Percentiles rank a stretch among this genome's conserved stretches.
These are phyloP conservation scores for Cicer judaicum DNA, from an alignment of 306 rosid genomes.

Conservation along the genomic window DNA sequence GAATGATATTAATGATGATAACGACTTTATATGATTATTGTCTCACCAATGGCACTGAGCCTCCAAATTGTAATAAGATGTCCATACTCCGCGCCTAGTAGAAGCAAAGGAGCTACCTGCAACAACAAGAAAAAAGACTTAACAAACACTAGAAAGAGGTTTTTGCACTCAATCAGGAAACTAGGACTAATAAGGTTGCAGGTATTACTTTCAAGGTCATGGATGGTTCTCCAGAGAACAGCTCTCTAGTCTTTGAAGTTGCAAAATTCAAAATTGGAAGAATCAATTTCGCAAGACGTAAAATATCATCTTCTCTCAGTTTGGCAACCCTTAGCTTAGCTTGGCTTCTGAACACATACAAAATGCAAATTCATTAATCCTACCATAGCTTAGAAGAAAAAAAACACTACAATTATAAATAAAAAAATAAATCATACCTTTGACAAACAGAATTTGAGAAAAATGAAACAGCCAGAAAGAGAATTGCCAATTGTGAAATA, in stretches of 20 bases:
- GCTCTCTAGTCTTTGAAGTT: conserved; percentile 60
- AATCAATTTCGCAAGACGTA: conserved; percentile 64
- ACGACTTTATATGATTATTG: conserved; percentile 10
- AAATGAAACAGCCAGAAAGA: conserved; percentile 71
- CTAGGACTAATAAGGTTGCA: conserved; percentile 9
- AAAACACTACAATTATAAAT: neutral
- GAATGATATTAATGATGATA: neutral
- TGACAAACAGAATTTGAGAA: conserved; percentile 70
- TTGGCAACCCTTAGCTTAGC: conserved; percentile 46
- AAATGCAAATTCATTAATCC: conserved; percentile 16
- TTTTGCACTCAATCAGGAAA: conserved; percentile 17
- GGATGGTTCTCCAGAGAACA: conserved; percentile 87
- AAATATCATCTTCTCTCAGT: conserved; percentile 79
- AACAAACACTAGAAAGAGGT: conserved; percentile 14
- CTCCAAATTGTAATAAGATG: conserved; percentile 83
- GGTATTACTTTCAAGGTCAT: conserved; percentile 80
- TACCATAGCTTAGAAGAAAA: neutral
- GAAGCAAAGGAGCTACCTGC: conserved; percentile 81
- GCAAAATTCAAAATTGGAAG: conserved; percentile 78
- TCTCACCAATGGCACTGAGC: conserved; percentile 70
- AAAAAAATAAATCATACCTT: conserved; percentile 55
- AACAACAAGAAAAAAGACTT: conserved; percentile 32
- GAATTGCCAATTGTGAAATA: conserved; percentile 65
- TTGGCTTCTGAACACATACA: conserved; percentile 55
- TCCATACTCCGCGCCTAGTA: conserved; percentile 86